phyloP scores from a whole-genome alignment of 495 filamentous ascomycete species.

The Cercophora newfieldiana region DNA sequence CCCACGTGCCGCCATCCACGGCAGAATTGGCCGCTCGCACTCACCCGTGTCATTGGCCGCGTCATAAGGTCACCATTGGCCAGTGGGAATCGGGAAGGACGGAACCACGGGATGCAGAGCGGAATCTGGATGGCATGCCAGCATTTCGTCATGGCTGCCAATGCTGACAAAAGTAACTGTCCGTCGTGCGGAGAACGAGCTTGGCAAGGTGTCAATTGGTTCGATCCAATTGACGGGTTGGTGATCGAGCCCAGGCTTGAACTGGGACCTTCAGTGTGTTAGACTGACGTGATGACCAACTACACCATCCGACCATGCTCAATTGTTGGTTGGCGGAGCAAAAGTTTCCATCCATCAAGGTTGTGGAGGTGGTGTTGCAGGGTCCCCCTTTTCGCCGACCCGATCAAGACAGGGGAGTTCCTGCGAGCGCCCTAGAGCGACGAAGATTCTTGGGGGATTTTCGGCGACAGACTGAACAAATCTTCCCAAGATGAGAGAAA shows the following conservation, averaged over 20 bases:
- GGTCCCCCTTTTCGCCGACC: neutral
- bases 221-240: too few relatives aligned
- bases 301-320: constrained; percentile 8
- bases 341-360: neutral
- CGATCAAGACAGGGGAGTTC: neutral
- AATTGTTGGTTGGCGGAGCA: neutral
- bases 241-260: constrained; percentile 10
- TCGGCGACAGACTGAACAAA: neutral
- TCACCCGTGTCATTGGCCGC: neutral
- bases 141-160: neutral
- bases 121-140: neutral
- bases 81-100: neutral
- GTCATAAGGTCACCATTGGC: too few relatives aligned
- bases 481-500: neutral
- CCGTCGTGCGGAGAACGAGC: neutral
- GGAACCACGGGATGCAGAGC: neutral
- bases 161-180: neutral
- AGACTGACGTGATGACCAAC: constrained; percentile 14
- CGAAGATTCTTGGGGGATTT: neutral
- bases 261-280: constrained; percentile 13
- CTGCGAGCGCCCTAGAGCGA: neutral
- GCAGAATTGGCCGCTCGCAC: neutral
- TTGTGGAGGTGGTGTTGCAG: neutral
- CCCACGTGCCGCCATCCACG: constrained; percentile 1
- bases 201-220: neutral